Evolutionary conservation across 257 asterid species (phyloP), one percentile per base, ranked within the genome.

Genomic region (Hygrophila difformis): DNA sequence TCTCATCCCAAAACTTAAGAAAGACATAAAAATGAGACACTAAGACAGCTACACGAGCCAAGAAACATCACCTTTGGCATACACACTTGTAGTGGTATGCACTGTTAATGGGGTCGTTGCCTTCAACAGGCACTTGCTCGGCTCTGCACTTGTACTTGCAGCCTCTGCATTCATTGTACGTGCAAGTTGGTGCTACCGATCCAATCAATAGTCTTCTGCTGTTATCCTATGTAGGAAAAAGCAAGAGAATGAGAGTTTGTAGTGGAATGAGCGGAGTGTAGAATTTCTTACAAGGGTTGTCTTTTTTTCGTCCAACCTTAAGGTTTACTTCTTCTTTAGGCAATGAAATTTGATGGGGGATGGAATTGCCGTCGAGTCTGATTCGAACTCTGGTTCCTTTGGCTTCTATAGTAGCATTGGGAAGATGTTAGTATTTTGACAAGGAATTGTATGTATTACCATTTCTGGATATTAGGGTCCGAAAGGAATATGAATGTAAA

Each of bases 111-210:
- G 97, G 97, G 47, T 88, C 97, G 35, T 84, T 88, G 12, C 94
- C 93, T 21, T 84, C 94, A 1, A 88, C 89, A 0, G 97, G 95
- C 29, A 88, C 97, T 72, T 88, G 97, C 73, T 84, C 95, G 0
- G 97, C 93, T 41, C 73, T 81, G 71, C 97, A 88, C 64, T 62
- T 81, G 55, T 58, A 78, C 63, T 65, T 77, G 56, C 94, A 88
- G 4, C 94, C 95, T 69, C 79, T 74, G 82, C 97, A 88, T 63
- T 88, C 95, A 13, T 88, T 84, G 78, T 78, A 84, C 1, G 93
- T 78, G 78, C 95, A 88, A 0, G 74, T 84, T n/a, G 97, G 97
- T 8, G 94, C 93, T 13, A 81, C 92, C 1, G 95, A 88, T 12
- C 95, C 93, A 19, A 88, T 84, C 89, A 78, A 47, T 53, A 55